phyloP scores from a whole-genome alignment of 2,329 filamentous ascomycete genomes.

The Fusarium hostae region DNA sequence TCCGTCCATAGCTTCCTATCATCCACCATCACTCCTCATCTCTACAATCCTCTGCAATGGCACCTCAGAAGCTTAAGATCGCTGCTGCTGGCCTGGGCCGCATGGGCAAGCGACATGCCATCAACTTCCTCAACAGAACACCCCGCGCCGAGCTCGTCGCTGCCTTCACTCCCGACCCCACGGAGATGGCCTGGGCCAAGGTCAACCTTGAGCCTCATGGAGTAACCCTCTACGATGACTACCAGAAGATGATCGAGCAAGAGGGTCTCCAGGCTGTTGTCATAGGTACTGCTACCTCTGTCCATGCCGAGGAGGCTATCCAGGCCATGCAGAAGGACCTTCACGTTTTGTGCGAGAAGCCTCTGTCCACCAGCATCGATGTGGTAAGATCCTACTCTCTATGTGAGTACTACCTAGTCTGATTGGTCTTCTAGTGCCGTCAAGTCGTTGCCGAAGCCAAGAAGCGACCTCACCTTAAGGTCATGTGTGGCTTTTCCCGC shows the following conservation, averaged over 20 bases:
- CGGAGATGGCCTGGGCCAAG: slow-evolving; percentile 58
- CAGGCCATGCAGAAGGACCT: slow-evolving; percentile 64
- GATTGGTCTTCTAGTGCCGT: background rate
- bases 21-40: background rate
- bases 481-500: slow-evolving; percentile 57
- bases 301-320: slow-evolving; percentile 67
- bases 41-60: slow-evolving; percentile 10
- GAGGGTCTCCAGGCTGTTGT: slow-evolving; percentile 55
- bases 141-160: slow-evolving; percentile 61
- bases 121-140: slow-evolving; percentile 58
- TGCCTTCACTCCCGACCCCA: slow-evolving; percentile 58
- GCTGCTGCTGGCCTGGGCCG: slow-evolving; percentile 62
- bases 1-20: background rate
- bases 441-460: slow-evolving; percentile 29
- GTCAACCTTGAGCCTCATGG: slow-evolving; percentile 56
- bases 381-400: background rate
- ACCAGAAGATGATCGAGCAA: slow-evolving; percentile 58
- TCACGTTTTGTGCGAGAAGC: slow-evolving; percentile 71
- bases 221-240: slow-evolving; percentile 57
- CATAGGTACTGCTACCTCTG: slow-evolving; percentile 58
- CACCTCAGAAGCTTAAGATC: slow-evolving; percentile 52
- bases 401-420: background rate
- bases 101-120: slow-evolving; percentile 63
- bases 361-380: slow-evolving; percentile 62
- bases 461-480: slow-evolving; percentile 66